These are phyloP conservation scores for Musa balbisiana DNA, from an alignment of 202 grass and related monocot species.

Conservation along the genomic window DNA sequence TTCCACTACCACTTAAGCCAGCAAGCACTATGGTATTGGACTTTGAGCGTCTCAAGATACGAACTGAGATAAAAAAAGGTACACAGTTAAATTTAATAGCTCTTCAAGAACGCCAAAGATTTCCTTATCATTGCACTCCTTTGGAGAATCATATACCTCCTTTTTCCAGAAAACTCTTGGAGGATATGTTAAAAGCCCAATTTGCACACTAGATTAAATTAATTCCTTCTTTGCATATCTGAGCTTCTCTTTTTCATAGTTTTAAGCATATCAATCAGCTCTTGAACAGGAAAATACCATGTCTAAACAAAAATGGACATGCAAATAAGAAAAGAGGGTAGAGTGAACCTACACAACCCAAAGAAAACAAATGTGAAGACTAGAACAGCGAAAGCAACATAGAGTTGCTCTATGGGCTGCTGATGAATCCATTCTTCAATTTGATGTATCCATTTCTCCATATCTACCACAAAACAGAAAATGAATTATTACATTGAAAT, in stretches of 20 bases:
- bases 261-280: too few species aligned
- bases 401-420: slow-evolving; percentile 71
- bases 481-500: background rate
- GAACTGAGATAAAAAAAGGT: slow-evolving; percentile 31
- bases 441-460: slow-evolving; percentile 42
- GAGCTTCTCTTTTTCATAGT: too few species aligned
- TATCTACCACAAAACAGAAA: slow-evolving; percentile 11
- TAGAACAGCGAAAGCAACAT: slow-evolving; percentile 47
- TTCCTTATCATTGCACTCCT: too few species aligned
- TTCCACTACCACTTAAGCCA: slow-evolving; percentile 80
- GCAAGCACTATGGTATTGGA: slow-evolving; percentile 69
- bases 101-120: background rate
- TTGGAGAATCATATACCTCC: too few species aligned
- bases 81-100: background rate
- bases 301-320: too few species aligned
- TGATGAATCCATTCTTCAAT: slow-evolving; percentile 45
- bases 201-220: too few species aligned
- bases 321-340: too few species aligned
- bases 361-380: slow-evolving; percentile 47
- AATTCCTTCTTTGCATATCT: too few species aligned
- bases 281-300: too few species aligned
- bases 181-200: too few species aligned
- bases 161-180: too few species aligned
- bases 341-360: slow-evolving; percentile 11
- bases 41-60: slow-evolving; percentile 55